Base-by-base conservation (phyloP, 495 filamentous ascomycete genomes). In the Penicillium odoratum region DNA sequence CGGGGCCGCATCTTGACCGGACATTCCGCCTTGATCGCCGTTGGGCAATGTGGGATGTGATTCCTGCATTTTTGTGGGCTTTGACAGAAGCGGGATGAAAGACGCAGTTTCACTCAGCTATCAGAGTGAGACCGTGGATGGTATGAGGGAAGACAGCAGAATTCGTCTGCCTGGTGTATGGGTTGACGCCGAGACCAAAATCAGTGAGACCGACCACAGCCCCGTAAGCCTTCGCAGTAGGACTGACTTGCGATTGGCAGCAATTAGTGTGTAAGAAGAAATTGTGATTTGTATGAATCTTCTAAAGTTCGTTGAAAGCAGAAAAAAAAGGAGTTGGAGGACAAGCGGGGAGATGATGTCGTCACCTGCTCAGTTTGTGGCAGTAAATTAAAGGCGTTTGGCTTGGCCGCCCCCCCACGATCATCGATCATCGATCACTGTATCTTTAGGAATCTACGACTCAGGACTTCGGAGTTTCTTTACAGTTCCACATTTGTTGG, bases 1-100 rank as follows among this genome's bases (percentile, higher is more conserved):
- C 25, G 79, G 75, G 49, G 77, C 70, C 9, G 68, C 53, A 48
- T 45, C 30, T n/a, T 28, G 43, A 29, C 30, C 40, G 36, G 45
- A 29, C 44, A 48, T 26, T 46, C 43, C 43, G 43, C 28, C 43
- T 31, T 55, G 28, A 55, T 42, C 44, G 53, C 53, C 53, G 44
- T 46, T 46, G 13, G 48, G 8, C 42, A 53, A 51, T 31, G 43
- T 51, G 45, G 56, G 42, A 33, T 48, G 38, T 26, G 48, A 26
- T 28, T 52, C 40, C 48, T 25, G 15, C 56, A 58, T 58, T 16
- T 31, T 38, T 31, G 46, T 15, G 46, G 3, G 26, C 15, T 16
- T n/a, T n/a, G 3, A 16, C 3, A 40, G 4, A 0, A 40, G 13
- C 16, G 13, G 6, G n/a, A 6, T 5, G 3, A n/a, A 16, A 16